Evolutionary conservation across 129 eudicot genomes (phyloP), one percentile per base, ranked within the genome.

Genomic region (Escallonia rubra): DNA sequence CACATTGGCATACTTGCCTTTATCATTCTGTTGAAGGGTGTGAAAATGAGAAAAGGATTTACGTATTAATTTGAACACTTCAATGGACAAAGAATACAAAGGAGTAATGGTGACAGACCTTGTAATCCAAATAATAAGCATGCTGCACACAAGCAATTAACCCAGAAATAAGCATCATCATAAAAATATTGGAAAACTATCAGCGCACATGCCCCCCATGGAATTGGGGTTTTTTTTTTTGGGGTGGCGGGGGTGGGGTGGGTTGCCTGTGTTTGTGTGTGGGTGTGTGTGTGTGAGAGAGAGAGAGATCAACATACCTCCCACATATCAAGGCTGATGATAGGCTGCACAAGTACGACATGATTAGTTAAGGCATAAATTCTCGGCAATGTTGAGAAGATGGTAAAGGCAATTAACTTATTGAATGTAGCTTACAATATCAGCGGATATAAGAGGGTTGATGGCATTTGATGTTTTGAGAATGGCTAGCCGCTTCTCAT

Each of bases 61-160:
- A 3, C n/a, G 43, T 60, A 14, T 38, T 43, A 59, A 3, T 69
- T 9, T 43, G 45, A 59, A 63, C 38, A 53, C 7, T 41, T 43
- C 8, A 12, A 7, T 4, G 39, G 5, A 2, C 34, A 54, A 60
- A 2, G 16, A 42, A 2, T 16, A 54, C 8, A 8, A n/a, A 41
- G 43, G 23, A 49, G 8, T 44, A 66, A 69, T 43, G 34, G 55
- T 15, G 50, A 41, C 61, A 11, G 78, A 92, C 99, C 95, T 87
- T 80, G 82, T 84, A 85, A 75, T 94, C 99, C 89, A 89, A 61
- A 79, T 94, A 94, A 78, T 94, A 94, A 67, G 99, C 90, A 79
- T 94, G 99, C 99, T 94, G 92, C 88, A 84, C 74, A 56, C 10
- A 71, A 61, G 59, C 16, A 67, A 55, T 23, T 23, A 23, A 23